Base-by-base conservation (phyloP, 2,329 filamentous ascomycete species). In the Exophiala bonariae region DNA sequence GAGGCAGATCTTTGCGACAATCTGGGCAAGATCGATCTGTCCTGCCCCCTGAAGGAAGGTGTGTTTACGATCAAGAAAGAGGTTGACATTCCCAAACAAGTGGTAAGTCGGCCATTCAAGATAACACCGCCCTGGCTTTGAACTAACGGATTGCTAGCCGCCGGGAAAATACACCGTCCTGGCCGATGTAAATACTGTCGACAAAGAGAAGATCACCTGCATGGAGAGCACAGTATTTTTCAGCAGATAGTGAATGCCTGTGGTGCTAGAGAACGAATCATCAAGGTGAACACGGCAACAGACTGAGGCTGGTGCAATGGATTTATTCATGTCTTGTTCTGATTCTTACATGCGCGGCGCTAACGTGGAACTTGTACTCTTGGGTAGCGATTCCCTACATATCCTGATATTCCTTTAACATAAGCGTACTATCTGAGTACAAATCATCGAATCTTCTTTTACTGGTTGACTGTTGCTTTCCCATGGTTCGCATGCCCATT, bases 121-220 rank as follows among this genome's bases (percentile, higher is more conserved):
- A 17, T 30, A 39, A 26, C 20, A 26, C 11, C 17, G 9, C 13
- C 14, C 23, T 30, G 23, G 10, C 9, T n/a, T 36, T 40, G 40
- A 38, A 20, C 40, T 43, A 22, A 49, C 56, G 41, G 26, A 31
- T 17, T 13, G 30, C 16, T 34, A 44, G 16, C 41, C 31, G 37
- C 33, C 56, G 93, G 89, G 93, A 91, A 91, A 83, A 63, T 99
- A 96, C 78, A 87, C 80, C 14, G 93, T 99, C 28, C 72, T 85
- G 31, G 93, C 92, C 33, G 88, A 97, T 64, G 92, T 95, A 39
- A 86, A 82, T 70, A 89, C 81, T 58, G 77, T 75, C 51, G 83
- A 95, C 41, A 76, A 80, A 47, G 75, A 83, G 56, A 83, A 82
- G 63, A 86, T 99, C 56, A 95, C 91, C 50, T 99, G 93, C 72